Evolutionary conservation across 1,139 yeast genomes (phyloP).

Genomic region (Scheffersomyces parashehatae): DNA sequence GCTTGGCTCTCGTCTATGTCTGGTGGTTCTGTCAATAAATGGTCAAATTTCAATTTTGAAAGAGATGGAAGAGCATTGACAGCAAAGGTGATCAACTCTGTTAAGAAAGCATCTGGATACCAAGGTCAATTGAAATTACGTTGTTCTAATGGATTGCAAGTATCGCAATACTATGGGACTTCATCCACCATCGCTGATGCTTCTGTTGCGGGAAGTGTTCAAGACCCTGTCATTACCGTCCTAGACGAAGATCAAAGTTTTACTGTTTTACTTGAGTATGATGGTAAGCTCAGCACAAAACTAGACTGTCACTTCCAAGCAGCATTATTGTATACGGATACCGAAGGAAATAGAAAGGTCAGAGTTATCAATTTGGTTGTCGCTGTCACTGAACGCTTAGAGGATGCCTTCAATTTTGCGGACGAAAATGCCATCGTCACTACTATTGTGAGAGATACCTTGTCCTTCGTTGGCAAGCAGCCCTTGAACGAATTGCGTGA

Average conservation of each 20-base stretch:
- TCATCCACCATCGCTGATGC: constrained; percentile 26
- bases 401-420: constrained; percentile 76
- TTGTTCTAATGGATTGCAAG: constrained; percentile 86
- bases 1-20: constrained; percentile 67
- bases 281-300: constrained; percentile 70
- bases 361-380: constrained; percentile 82
- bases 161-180: constrained; percentile 71
- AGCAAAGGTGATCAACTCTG: constrained; percentile 55
- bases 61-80: constrained; percentile 71
- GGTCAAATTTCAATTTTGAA: constrained; percentile 66
- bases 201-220: constrained; percentile 29
- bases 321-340: constrained; percentile 81
- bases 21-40: constrained; percentile 70
- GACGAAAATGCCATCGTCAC: constrained; percentile 80
- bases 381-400: constrained; percentile 74
- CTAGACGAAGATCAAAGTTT: constrained; percentile 66
- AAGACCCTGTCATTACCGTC: constrained; percentile 73
- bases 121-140: constrained; percentile 85
- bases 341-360: constrained; percentile 74
- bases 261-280: constrained; percentile 73
- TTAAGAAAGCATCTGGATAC: constrained; percentile 58
- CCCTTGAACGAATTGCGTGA: constrained; percentile 65
- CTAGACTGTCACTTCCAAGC: constrained; percentile 90
- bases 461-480: constrained; percentile 59
- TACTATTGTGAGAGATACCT: constrained; percentile 71